Evolutionary conservation across 441 rosid genomes (phyloP).

Genomic region (Corymbia citriodora): DNA sequence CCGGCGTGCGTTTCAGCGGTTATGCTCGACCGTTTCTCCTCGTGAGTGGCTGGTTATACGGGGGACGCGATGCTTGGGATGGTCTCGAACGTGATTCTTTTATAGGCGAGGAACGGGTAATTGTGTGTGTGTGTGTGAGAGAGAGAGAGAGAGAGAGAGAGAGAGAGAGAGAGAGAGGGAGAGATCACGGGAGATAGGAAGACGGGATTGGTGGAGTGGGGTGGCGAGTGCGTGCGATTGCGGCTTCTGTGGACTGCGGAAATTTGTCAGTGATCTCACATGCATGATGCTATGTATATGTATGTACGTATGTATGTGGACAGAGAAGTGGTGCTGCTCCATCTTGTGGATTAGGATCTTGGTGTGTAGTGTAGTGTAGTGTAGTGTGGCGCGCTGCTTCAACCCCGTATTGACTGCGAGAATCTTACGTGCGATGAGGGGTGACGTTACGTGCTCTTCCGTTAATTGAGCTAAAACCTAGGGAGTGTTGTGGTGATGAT

Average conservation of each 20-base stretch:
- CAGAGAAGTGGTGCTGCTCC: neutral
- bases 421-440: neutral
- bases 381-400: neutral
- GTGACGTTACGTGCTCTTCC: neutral
- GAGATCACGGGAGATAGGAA: neutral
- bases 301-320: neutral
- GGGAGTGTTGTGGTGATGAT: neutral
- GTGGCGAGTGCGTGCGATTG: neutral
- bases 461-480: neutral
- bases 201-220: neutral
- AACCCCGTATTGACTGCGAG: neutral
- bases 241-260: neutral
- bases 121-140: too few species aligned
- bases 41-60: neutral
- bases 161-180: neutral
- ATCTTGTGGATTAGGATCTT: neutral
- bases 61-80: neutral
- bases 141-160: neutral
- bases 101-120: neutral
- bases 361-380: neutral
- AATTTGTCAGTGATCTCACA: neutral
- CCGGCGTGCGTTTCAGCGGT: too few species aligned
- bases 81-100: neutral
- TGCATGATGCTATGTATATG: neutral
- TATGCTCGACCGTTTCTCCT: neutral